Evolutionary conservation across 164 flowering plant genomes (phyloP), one percentile per base, ranked within the genome.

Genomic region (Kingdonia uniflora): DNA sequence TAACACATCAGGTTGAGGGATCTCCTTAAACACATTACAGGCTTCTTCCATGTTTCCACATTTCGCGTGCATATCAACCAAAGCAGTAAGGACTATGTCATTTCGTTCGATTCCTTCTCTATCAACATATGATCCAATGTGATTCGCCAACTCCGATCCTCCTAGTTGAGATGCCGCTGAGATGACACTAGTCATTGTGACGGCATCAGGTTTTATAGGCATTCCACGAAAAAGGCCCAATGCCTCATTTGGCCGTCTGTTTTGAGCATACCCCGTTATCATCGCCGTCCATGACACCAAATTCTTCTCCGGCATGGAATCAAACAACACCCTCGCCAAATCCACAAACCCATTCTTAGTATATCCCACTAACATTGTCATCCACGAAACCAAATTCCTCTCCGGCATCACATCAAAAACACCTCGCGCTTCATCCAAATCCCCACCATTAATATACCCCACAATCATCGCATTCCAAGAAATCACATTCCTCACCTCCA

Each of bases 11-110:
- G 73, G 70, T 2, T 25, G 37, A 49, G 65, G 60, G n/a, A 73
- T 67, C 60, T 61, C 69, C 20, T 55, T 24, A 17, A 73, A 73
- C 35, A 66, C 38, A 5, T 25, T 56, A 19, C 67, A 67, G 6
- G 76, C 74, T 53, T 61, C 59, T 38, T 73, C 74, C 54, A 73
- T 35, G 55, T 73, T 69, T 11, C 76, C 74, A 53, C 76, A 73
- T 52, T 73, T 73, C 5, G 67, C 73, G 13, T 69, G 66, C 73
- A 73, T 69, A 47, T 69, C 71, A 26, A 67, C 62, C 25, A 73
- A 48, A n/a, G 76, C 64, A 38, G 76, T 73, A 15, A 73, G 68
- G 17, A 73, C 69, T 24, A 41, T 54, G 15, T 54, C 59, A 51
- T 73, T 73, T 49, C 56, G 52, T 17, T 69, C 73, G 42, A 73